phyloP scores from a whole-genome alignment of 1,284 basidiomycete species.

The Thelephora terrestris region DNA sequence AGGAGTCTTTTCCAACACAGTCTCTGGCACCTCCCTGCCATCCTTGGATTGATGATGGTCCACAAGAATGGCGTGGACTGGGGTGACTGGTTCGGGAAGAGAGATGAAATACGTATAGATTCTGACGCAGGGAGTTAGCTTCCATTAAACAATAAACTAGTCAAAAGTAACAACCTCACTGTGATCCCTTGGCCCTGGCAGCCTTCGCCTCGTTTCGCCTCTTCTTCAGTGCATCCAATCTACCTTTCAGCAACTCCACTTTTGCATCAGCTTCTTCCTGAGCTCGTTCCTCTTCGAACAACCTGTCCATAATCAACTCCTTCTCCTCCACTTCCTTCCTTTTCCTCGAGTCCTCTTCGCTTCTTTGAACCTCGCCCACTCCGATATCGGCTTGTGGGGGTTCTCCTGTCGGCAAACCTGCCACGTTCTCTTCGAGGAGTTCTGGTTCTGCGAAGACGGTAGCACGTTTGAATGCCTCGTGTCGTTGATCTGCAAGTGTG shows the following conservation, averaged over 20 bases:
- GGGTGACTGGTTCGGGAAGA: slow-evolving; percentile 38
- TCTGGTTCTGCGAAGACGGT: slow-evolving; percentile 63
- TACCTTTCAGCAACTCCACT: slow-evolving; percentile 52
- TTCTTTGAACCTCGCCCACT: slow-evolving; percentile 24
- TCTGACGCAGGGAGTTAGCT: slow-evolving; percentile 1
- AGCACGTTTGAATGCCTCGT: slow-evolving; percentile 52
- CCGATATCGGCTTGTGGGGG: slow-evolving; percentile 14
- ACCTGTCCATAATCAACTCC: slow-evolving; percentile 72
- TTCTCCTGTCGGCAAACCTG: slow-evolving; percentile 41
- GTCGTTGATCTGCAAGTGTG: slow-evolving; percentile 18
- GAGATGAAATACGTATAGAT: not conserved
- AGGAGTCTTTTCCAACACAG: slow-evolving; percentile 73
- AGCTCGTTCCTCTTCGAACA: slow-evolving; percentile 69
- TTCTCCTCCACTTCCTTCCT: slow-evolving; percentile 57
- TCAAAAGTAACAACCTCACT: slow-evolving; percentile 5
- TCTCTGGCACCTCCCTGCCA: slow-evolving; percentile 86
- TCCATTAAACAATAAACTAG: not conserved
- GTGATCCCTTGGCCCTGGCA: slow-evolving; percentile 16
- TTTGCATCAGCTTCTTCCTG: slow-evolving; percentile 79
- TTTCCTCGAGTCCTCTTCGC: slow-evolving; percentile 35
- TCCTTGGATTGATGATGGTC: slow-evolving; percentile 90
- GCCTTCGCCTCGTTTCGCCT: slow-evolving; percentile 36
- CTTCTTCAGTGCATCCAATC: slow-evolving; percentile 50
- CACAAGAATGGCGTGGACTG: slow-evolving; percentile 81
- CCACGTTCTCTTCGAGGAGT: slow-evolving; percentile 32